phyloP scores from a whole-genome alignment of 1,139 yeast species.

The Debaryomyces coudertii region DNA sequence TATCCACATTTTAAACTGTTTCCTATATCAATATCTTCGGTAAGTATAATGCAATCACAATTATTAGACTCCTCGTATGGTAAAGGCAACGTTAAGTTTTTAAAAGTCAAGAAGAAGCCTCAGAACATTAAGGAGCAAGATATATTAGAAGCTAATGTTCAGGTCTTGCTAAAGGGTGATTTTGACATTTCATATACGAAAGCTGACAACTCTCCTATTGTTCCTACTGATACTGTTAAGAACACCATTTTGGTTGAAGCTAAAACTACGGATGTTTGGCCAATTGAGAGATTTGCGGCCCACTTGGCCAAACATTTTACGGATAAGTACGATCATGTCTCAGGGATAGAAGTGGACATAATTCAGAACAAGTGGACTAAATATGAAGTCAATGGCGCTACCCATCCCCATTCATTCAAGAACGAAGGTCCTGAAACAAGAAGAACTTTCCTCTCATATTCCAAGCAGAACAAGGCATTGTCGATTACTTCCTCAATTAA shows the following conservation, averaged over 20 bases:
- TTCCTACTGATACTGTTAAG: constrained; percentile 93
- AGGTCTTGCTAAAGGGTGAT: constrained; percentile 72
- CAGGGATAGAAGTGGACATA: constrained; percentile 67
- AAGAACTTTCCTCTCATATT: constrained; percentile 57
- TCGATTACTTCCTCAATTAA: constrained; percentile 69
- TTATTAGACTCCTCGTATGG: constrained; percentile 70
- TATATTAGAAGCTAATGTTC: constrained; percentile 81
- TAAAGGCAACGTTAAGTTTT: constrained; percentile 86
- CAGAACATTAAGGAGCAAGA: constrained; percentile 72
- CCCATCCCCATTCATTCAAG: constrained; percentile 80
- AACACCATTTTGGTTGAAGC: constrained; percentile 85
- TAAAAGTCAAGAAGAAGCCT: constrained; percentile 81
- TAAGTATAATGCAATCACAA: constrained; percentile 18
- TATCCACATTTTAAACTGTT: not conserved
- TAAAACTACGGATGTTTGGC: constrained; percentile 80
- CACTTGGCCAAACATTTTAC: constrained; percentile 82
- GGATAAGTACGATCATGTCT: constrained; percentile 72
- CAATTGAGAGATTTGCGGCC: constrained; percentile 88
- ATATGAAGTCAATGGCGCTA: constrained; percentile 69
- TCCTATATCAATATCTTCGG: not conserved
- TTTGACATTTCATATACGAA: constrained; percentile 80
- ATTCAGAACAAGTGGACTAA: constrained; percentile 80
- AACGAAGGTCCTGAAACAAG: constrained; percentile 85
- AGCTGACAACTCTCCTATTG: constrained; percentile 86
- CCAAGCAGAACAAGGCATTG: constrained; percentile 51